phyloP scores from a whole-genome alignment of 2,329 filamentous ascomycete species.

The Colletotrichum destructivum region DNA sequence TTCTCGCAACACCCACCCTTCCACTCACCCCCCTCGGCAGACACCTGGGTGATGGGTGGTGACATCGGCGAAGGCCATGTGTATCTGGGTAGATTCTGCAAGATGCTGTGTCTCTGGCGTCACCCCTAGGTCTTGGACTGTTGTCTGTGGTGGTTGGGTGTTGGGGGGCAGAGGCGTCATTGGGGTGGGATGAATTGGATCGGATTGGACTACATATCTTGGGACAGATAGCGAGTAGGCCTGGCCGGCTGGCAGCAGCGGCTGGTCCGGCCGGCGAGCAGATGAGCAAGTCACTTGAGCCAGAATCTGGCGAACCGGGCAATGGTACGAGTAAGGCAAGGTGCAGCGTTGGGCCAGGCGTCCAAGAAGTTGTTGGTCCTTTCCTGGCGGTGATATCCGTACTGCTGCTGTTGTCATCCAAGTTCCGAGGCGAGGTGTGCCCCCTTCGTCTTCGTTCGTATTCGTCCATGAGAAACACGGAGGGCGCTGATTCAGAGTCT shows the following conservation, averaged over 20 bases:
- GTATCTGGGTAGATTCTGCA: slow-evolving; percentile 34
- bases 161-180: slow-evolving; percentile 13
- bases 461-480: not conserved
- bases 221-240: slow-evolving; percentile 33
- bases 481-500: slow-evolving; percentile 18
- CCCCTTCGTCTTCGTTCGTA: slow-evolving; percentile 5
- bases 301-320: not conserved
- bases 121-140: slow-evolving; percentile 12
- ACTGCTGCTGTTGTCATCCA: not conserved
- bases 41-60: slow-evolving; percentile 16
- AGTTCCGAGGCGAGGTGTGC: not conserved
- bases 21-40: not conserved
- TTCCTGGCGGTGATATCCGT: not conserved
- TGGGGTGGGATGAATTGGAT: slow-evolving; percentile 15
- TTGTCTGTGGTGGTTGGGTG: slow-evolving; percentile 16
- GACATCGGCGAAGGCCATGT: slow-evolving; percentile 29
- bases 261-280: slow-evolving; percentile 17
- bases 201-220: slow-evolving; percentile 27
- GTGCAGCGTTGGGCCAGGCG: slow-evolving; percentile 5
- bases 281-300: not conserved
- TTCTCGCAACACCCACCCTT: not conserved
- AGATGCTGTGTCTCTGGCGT: slow-evolving; percentile 42
- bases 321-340: slow-evolving; percentile 32
- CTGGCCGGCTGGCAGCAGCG: slow-evolving; percentile 14
- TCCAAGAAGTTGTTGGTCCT: too few species aligned